Percentiles rank a stretch among this genome's conserved stretches.
phyloP scores from a whole-genome alignment of 352 stramenopile genomes.

The Phytophthora sp. region DNA sequence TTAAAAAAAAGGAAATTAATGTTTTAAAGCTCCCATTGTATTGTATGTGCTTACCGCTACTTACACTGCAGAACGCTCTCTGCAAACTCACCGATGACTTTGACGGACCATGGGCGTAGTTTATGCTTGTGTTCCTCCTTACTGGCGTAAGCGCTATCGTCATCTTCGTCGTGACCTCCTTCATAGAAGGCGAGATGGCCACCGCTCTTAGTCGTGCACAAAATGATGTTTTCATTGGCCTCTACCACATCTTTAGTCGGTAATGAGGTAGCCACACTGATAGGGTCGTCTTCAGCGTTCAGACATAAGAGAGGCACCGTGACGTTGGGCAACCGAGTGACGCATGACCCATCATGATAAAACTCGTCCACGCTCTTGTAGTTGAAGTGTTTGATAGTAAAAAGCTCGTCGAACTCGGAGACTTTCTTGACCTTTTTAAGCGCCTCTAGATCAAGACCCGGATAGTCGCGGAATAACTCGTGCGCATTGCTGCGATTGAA shows the following conservation, averaged over 20 bases:
- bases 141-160: background rate
- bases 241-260: slow-evolving; percentile 37
- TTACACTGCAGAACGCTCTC: slow-evolving; percentile 36
- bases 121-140: slow-evolving; percentile 16
- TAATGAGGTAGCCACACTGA: slow-evolving; percentile 41
- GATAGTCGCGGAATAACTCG: slow-evolving; percentile 56
- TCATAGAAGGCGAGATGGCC: slow-evolving; percentile 60
- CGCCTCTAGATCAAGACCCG: slow-evolving; percentile 50
- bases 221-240: slow-evolving; percentile 54
- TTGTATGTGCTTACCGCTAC: background rate
- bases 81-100: slow-evolving; percentile 48
- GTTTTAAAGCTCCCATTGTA: no score
- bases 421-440: slow-evolving; percentile 48
- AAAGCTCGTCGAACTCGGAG: slow-evolving; percentile 64
- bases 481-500: slow-evolving; percentile 72
- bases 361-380: slow-evolving; percentile 53
- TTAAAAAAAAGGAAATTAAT: no score
- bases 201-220: slow-evolving; percentile 53
- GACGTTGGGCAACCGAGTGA: slow-evolving; percentile 43
- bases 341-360: slow-evolving; percentile 51
- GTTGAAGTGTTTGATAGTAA: slow-evolving; percentile 65
- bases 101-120: slow-evolving; percentile 43
- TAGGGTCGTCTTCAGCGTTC: slow-evolving; percentile 60
- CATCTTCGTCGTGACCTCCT: slow-evolving; percentile 20
- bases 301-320: slow-evolving; percentile 55